Evolutionary conservation across 2,329 filamentous ascomycete genomes (phyloP).

Genomic region (Aspergillus jensenii): DNA sequence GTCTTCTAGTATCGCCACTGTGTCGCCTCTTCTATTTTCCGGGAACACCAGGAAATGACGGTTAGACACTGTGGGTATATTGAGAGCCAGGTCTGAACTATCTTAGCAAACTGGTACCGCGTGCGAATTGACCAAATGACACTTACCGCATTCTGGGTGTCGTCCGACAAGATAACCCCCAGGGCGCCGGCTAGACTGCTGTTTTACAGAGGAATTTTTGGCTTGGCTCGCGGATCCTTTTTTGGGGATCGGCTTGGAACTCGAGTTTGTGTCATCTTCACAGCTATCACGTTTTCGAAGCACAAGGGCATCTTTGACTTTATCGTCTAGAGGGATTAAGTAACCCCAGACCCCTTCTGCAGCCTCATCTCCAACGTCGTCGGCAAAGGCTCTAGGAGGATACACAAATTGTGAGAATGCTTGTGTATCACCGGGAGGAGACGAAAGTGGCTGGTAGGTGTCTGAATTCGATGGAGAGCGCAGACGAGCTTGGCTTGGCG

Average conservation of each 20-base stretch:
- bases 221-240: conserved; percentile 49
- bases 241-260: conserved; percentile 35
- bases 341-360: conserved; percentile 95
- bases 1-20: conserved; percentile 79
- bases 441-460: conserved; percentile 49
- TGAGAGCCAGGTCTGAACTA: conserved; percentile 66
- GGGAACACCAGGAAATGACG: conserved; percentile 58
- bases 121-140: background rate
- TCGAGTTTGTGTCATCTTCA: conserved; percentile 48
- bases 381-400: conserved; percentile 68
- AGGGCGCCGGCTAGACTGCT: conserved; percentile 58
- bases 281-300: conserved; percentile 73
- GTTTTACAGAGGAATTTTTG: conserved; percentile 60
- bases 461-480: conserved; percentile 43
- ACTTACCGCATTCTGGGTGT: conserved; percentile 88
- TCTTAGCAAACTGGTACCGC: conserved; percentile 15
- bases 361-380: conserved; percentile 82
- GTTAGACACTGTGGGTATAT: conserved; percentile 82
- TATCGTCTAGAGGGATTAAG: conserved; percentile 74
- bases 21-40: conserved; percentile 58
- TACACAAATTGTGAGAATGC: conserved; percentile 78
- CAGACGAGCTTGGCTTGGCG: conserved; percentile 58
- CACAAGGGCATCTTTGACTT: conserved; percentile 68
- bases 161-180: conserved; percentile 89
- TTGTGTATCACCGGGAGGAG: conserved; percentile 75